phyloP scores from a whole-genome alignment of 2,329 filamentous ascomycete species.

The Apiospora saccharicola region DNA sequence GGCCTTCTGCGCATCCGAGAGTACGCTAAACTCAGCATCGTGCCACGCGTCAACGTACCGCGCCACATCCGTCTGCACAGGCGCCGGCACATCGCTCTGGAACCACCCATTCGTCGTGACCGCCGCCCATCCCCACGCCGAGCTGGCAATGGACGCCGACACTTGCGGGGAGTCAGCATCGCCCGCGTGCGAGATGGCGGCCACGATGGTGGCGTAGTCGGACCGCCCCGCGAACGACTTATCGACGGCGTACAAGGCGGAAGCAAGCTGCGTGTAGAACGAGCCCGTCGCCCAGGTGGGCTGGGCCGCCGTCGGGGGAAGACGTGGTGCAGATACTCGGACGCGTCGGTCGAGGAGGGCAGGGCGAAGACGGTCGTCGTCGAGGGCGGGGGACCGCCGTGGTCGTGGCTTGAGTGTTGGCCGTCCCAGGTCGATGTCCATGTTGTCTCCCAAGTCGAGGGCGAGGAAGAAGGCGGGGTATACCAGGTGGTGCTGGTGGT shows the following conservation, averaged over 20 bases:
- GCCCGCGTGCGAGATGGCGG: constrained; percentile 31
- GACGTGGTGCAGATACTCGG: constrained; percentile 25
- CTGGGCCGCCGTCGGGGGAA: constrained; percentile 25
- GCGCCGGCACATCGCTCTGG: constrained; percentile 26
- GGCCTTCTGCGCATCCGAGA: constrained; percentile 27
- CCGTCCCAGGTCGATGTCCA: not conserved
- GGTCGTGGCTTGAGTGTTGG: not conserved
- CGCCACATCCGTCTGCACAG: constrained; percentile 28
- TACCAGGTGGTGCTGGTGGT: not conserved
- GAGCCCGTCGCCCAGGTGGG: constrained; percentile 34
- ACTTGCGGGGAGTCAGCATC: constrained; percentile 21
- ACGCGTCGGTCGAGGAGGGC: constrained; percentile 24
- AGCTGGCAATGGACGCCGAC: constrained; percentile 28
- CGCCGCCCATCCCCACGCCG: constrained; percentile 30
- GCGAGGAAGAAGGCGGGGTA: not conserved
- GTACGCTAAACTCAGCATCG: constrained; percentile 29
- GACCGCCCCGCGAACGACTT: constrained; percentile 30
- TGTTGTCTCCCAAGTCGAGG: not conserved
- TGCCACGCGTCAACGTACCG: constrained; percentile 29
- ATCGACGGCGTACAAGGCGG: constrained; percentile 32
- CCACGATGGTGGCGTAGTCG: constrained; percentile 32
- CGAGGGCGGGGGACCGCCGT: not conserved
- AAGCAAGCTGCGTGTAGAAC: constrained; percentile 31
- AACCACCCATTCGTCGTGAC: constrained; percentile 33
- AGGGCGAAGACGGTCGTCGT: constrained; percentile 18